A percentile compares a stretch with the other conserved stretches of the same genome.
phyloP scores from a whole-genome alignment of 2,329 filamentous ascomycete genomes.

The Xylariaceae sp. region DNA sequence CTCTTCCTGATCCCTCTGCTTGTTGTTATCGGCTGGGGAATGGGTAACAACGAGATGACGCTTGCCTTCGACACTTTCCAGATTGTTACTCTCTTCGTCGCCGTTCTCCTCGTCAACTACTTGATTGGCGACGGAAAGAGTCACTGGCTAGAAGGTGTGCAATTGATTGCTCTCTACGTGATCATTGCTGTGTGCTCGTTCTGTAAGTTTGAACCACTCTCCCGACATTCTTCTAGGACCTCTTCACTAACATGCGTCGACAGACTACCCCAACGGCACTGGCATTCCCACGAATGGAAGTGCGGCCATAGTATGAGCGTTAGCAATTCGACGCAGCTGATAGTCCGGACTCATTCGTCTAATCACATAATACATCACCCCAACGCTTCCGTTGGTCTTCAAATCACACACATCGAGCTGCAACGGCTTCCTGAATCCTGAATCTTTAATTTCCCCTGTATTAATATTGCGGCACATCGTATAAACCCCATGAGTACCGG shows the following conservation, averaged over 20 bases:
- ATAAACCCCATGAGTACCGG: neutral
- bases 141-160: constrained; percentile 73
- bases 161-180: constrained; percentile 70
- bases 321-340: neutral
- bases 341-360: neutral
- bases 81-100: constrained; percentile 77
- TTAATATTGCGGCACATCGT: constrained; percentile 1
- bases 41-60: constrained; percentile 67
- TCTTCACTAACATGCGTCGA: constrained; percentile 2
- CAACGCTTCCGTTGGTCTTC: neutral
- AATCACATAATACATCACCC: neutral
- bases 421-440: too few relatives aligned
- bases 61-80: constrained; percentile 86
- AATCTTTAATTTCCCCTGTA: constrained; percentile 2
- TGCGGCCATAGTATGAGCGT: neutral
- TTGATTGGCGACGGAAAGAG: constrained; percentile 77
- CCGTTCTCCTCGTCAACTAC: constrained; percentile 81
- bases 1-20: constrained; percentile 73
- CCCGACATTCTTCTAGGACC: too few relatives aligned
- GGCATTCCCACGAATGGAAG: constrained; percentile 1
- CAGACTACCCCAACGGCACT: constrained; percentile 20
- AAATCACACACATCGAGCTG: too few relatives aligned
- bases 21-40: constrained; percentile 73
- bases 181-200: constrained; percentile 69
- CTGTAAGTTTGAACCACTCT: constrained; percentile 42